Conservation (phyloP, 306 rosid genomes). For the Cucumis sativus region DNA sequence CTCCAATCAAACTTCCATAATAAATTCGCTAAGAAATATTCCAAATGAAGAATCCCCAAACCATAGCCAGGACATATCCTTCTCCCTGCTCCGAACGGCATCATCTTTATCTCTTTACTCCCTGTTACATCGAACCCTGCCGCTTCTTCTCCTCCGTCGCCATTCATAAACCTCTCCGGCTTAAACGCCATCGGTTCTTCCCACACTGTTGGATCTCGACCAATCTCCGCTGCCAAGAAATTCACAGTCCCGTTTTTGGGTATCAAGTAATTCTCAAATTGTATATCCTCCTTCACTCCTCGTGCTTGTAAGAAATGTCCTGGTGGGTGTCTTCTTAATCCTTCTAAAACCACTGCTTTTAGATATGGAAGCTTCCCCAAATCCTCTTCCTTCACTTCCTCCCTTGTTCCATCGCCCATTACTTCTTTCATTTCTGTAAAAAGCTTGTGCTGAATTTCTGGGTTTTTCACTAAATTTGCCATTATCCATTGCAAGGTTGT, state of each 20-base stretch:
- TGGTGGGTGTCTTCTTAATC: slow-evolving; percentile 38
- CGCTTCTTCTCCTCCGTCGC: background rate
- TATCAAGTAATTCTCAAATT: slow-evolving; percentile 24
- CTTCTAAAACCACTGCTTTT: slow-evolving; percentile 37
- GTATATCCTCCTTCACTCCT: slow-evolving; percentile 28
- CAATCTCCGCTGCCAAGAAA: slow-evolving; percentile 34
- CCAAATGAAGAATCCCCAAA: slow-evolving; percentile 36
- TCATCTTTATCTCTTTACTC: slow-evolving; percentile 13
- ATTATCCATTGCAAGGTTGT: slow-evolving; percentile 31
- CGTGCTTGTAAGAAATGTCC: slow-evolving; percentile 37
- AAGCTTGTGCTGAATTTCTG: slow-evolving; percentile 28
- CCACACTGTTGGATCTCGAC: slow-evolving; percentile 46
- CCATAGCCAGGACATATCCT: slow-evolving; percentile 17
- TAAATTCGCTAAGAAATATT: slow-evolving; percentile 39
- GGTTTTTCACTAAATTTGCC: slow-evolving; percentile 44
- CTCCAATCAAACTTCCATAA: slow-evolving; percentile 32
- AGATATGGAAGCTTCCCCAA: slow-evolving; percentile 37
- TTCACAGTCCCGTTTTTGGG: slow-evolving; percentile 40
- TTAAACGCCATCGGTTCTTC: slow-evolving; percentile 47
- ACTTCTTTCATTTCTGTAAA: slow-evolving; percentile 25
- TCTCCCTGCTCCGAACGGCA: slow-evolving; percentile 12
- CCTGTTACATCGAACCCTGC: background rate
- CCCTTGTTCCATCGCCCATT: slow-evolving; percentile 6
- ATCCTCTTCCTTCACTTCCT: slow-evolving; percentile 32
- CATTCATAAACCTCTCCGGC: background rate